Conservation (phyloP, 2,329 filamentous ascomycete genomes). For the Paraphoma chrysanthemicola region DNA sequence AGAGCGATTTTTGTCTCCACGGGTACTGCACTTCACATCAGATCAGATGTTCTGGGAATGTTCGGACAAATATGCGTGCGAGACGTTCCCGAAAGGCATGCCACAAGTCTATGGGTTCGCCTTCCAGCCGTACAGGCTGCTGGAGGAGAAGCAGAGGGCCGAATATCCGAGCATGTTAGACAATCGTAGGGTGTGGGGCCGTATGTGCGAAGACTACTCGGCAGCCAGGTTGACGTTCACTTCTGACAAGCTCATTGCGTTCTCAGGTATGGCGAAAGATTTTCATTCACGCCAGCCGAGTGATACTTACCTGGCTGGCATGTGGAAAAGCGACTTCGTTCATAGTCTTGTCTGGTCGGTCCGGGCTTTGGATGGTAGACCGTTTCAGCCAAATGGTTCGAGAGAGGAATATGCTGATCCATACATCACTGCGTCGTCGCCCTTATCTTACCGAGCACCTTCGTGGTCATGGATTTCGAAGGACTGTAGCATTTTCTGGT, state of each 20-base stretch:
- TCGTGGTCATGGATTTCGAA: constrained; percentile 7
- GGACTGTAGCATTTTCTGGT: constrained; percentile 1
- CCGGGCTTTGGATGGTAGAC: constrained; percentile 1
- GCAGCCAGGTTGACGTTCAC: not conserved
- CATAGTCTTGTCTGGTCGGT: constrained; percentile 2
- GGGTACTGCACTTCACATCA: constrained; percentile 2
- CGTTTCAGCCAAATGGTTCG: constrained; percentile 4
- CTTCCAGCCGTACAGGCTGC: not conserved
- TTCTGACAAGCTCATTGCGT: constrained; percentile 9
- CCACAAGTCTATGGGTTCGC: constrained; percentile 1
- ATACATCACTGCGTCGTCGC: constrained; percentile 3
- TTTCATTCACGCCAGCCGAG: not conserved
- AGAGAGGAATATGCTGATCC: not conserved
- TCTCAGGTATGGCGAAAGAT: constrained; percentile 2
- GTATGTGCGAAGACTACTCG: constrained; percentile 5
- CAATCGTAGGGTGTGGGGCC: not conserved
- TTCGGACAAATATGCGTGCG: constrained; percentile 1
- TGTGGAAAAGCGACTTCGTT: constrained; percentile 1
- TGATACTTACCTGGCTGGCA: constrained; percentile 2
- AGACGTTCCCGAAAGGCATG: constrained; percentile 1
- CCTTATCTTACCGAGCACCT: constrained; percentile 1
- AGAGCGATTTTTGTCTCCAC: constrained; percentile 2
- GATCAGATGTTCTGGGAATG: constrained; percentile 7
- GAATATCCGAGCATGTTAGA: not conserved
- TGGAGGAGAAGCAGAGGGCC: not conserved